Percentiles rank a stretch among this genome's conserved stretches.
Evolutionary conservation across 768 basidiomycete species (phyloP).

Genomic region (Auricularia cornea): DNA sequence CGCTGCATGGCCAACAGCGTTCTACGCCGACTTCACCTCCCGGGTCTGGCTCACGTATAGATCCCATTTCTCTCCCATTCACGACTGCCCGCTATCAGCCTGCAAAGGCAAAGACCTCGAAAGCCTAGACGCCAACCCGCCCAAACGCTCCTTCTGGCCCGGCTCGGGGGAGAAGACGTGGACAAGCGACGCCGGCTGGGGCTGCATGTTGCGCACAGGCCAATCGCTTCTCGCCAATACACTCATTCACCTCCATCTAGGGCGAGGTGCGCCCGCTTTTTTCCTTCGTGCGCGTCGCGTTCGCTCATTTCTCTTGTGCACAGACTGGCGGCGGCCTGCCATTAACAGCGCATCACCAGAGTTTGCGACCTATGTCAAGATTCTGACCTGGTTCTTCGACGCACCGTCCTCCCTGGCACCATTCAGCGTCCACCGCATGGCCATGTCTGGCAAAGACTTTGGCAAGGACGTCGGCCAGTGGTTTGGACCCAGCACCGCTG

Average conservation of each 20-base stretch:
- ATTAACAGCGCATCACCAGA: conserved; percentile 47
- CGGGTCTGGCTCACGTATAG: conserved; percentile 91
- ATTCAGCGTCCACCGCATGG: conserved; percentile 95
- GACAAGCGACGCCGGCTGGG: conserved; percentile 83
- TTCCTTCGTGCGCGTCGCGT: not conserved
- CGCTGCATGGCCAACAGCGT: conserved; percentile 64
- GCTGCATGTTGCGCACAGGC: conserved; percentile 85
- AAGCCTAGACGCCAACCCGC: conserved; percentile 9
- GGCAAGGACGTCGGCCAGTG: conserved; percentile 95
- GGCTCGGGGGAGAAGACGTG: conserved; percentile 64
- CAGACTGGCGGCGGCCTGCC: conserved; percentile 82
- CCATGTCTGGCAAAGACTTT: conserved; percentile 85
- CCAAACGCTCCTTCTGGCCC: conserved; percentile 56
- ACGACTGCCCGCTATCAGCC: conserved; percentile 44
- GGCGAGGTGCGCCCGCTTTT: conserved; percentile 46
- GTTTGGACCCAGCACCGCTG: conserved; percentile 98
- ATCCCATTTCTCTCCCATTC: conserved; percentile 74
- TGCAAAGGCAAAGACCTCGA: not conserved
- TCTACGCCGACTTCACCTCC: conserved; percentile 84
- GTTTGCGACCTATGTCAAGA: conserved; percentile 83
- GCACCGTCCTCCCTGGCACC: conserved; percentile 76
- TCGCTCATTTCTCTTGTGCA: not conserved
- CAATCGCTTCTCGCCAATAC: conserved; percentile 79
- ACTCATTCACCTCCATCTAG: conserved; percentile 65
- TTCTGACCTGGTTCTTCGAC: conserved; percentile 93